A percentile compares a stretch with the other conserved stretches of the same genome.
Evolutionary conservation across 169 alveolate genomes (phyloP).

Genomic region (Amoebophrya sp.): DNA sequence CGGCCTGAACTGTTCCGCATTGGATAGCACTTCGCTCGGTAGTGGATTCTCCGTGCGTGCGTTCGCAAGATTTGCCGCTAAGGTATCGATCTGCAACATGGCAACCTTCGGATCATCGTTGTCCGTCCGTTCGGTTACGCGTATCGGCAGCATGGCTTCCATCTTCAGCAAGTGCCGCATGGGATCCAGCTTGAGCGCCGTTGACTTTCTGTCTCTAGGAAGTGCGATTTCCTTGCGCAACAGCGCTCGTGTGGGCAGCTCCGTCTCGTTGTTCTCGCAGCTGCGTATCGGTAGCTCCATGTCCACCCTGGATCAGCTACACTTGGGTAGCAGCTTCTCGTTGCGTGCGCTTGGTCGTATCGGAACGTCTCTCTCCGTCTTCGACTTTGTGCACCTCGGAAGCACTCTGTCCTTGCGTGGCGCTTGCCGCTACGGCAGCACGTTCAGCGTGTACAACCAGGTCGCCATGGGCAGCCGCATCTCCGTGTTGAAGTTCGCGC

Average conservation of each 20-base stretch:
- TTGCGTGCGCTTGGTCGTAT: not conserved
- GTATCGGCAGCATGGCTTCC: slow-evolving; percentile 26
- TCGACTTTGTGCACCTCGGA: slow-evolving; percentile 32
- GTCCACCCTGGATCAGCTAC: slow-evolving; percentile 25
- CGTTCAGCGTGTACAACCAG: not conserved
- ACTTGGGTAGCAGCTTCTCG: slow-evolving; percentile 16
- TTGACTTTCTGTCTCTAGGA: slow-evolving; percentile 20
- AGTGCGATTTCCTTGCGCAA: not conserved
- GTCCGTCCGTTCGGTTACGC: slow-evolving; percentile 23
- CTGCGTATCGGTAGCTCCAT: slow-evolving; percentile 13
- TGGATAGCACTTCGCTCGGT: slow-evolving; percentile 23
- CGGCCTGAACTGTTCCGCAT: not conserved
- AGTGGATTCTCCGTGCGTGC: not conserved
- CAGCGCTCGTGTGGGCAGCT: not conserved
- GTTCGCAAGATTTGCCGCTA: not conserved
- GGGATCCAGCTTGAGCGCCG: not conserved
- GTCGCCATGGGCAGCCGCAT: not conserved
- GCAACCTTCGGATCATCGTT: slow-evolving; percentile 26
- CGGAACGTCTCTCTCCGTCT: not conserved
- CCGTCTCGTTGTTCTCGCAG: not conserved
- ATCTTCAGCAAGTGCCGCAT: not conserved
- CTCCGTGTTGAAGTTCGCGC: not conserved
- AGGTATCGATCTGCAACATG: not conserved
- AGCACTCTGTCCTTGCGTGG: slow-evolving; percentile 11
- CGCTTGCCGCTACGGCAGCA: slow-evolving; percentile 5